Conservation (phyloP, 2,329 filamentous ascomycete species). For the Fusarium sarcochroum region DNA sequence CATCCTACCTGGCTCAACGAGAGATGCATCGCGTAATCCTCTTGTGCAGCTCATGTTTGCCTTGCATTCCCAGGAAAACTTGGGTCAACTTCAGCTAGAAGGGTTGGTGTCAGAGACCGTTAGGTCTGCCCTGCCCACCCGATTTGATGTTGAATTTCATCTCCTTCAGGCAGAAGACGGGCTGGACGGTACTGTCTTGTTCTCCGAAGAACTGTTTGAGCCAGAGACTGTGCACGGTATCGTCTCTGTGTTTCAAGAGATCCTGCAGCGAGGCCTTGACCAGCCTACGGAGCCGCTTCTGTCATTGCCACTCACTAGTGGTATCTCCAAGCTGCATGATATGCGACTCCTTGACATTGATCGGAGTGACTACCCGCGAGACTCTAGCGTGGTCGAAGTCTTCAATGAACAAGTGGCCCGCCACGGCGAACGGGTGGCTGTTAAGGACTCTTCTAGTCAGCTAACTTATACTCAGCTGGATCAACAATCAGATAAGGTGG, state of each 20-base stretch:
- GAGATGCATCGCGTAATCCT: conserved; percentile 33
- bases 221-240: conserved; percentile 19
- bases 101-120: conserved; percentile 19
- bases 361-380: conserved; percentile 27
- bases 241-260: conserved; percentile 31
- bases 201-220: too few species aligned
- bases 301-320: too few species aligned
- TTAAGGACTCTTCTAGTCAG: not conserved
- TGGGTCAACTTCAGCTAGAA: conserved; percentile 20
- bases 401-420: not conserved
- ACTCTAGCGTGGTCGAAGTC: conserved; percentile 38
- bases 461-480: too few species aligned
- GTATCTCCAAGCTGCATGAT: conserved; percentile 15
- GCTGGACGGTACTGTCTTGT: not conserved
- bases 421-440: not conserved
- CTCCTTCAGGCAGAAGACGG: conserved; percentile 34
- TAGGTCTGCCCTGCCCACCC: not conserved
- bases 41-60: conserved; percentile 39
- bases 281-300: too few species aligned
- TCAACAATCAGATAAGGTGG: too few species aligned
- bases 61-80: conserved; percentile 25
- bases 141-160: conserved; percentile 47
- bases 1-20: conserved; percentile 2
- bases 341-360: conserved; percentile 39
- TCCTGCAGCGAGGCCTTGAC: conserved; percentile 22